These are phyloP conservation scores for Coemansia sp. DNA, from an alignment of 192 early-diverging fungal species.

Conservation along the genomic window DNA sequence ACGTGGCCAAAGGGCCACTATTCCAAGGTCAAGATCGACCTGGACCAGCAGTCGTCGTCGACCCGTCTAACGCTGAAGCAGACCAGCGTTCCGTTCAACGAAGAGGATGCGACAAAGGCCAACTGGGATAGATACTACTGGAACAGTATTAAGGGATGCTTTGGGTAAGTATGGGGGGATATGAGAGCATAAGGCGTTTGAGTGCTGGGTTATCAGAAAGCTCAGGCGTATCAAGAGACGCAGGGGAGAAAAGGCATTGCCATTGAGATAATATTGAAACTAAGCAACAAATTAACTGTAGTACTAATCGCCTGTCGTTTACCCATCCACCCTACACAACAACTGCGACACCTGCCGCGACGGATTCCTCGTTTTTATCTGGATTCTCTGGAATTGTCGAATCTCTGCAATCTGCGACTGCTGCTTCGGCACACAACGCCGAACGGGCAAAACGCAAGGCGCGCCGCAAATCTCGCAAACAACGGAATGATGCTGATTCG, in stretches of 20 bases:
- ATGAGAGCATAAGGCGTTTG: neutral
- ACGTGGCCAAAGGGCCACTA: constrained; percentile 85
- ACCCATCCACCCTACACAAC: constrained; percentile 33
- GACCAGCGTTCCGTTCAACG: constrained; percentile 80
- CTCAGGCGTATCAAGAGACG: too few species aligned
- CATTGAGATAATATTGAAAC: neutral
- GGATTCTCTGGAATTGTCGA: constrained; percentile 10
- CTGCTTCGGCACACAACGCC: neutral
- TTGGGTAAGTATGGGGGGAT: constrained; percentile 68
- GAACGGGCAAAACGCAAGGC: constrained; percentile 1
- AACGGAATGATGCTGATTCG: constrained; percentile 4
- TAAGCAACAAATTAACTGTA: constrained; percentile 14
- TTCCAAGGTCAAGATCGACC: constrained; percentile 73
- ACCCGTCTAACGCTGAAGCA: constrained; percentile 73
- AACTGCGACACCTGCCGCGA: neutral
- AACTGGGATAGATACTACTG: constrained; percentile 95
- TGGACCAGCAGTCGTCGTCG: constrained; percentile 67
- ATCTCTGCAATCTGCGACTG: constrained; percentile 10
- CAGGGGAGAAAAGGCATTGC: too few species aligned
- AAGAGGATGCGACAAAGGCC: constrained; percentile 75
- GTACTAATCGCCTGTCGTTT: constrained; percentile 48
- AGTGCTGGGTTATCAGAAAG: too few species aligned
- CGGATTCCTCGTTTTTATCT: neutral
- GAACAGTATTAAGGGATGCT: constrained; percentile 85
- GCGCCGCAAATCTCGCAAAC: constrained; percentile 21